Evolutionary conservation across 495 filamentous ascomycete genomes (phyloP).

Genomic region (Xanthoparmelia taractica): DNA sequence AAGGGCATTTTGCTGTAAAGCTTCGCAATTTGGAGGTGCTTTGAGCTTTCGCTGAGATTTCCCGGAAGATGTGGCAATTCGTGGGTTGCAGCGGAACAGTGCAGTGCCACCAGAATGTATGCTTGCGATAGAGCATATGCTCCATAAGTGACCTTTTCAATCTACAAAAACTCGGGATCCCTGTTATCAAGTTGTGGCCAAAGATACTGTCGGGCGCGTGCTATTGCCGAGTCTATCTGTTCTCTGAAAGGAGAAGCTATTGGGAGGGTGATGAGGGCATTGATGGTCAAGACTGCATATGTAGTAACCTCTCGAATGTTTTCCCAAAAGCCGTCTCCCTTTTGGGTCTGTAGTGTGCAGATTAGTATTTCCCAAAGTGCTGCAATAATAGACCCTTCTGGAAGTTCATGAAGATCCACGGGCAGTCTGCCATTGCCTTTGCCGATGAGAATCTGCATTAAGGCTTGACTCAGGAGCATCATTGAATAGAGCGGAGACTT

Average conservation of each 20-base stretch:
- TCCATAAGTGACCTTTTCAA: slow-evolving; percentile 37
- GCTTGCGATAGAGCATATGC: no score
- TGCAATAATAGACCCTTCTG: background rate
- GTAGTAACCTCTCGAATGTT: slow-evolving; percentile 18
- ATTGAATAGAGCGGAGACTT: background rate
- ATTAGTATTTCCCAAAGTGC: background rate
- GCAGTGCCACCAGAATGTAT: no score
- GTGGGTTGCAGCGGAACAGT: no score
- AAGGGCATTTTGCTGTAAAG: background rate
- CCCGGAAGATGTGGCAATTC: no score
- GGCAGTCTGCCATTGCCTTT: background rate
- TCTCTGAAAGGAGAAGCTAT: slow-evolving; percentile 18
- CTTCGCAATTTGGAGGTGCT: slow-evolving; percentile 8
- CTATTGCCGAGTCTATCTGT: slow-evolving; percentile 1
- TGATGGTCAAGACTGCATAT: slow-evolving; percentile 21
- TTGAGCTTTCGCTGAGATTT: no score
- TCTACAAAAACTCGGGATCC: slow-evolving; percentile 30
- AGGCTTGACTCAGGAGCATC: background rate
- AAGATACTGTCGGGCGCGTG: background rate
- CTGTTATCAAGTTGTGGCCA: background rate
- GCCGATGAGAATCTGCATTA: background rate
- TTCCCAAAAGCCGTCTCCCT: slow-evolving; percentile 14
- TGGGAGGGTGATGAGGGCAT: background rate
- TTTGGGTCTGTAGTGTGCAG: slow-evolving; percentile 6
- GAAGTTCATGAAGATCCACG: no score